Base-by-base conservation (phyloP, 352 stramenopile genomes). In the Phytophthora pinifolia region DNA sequence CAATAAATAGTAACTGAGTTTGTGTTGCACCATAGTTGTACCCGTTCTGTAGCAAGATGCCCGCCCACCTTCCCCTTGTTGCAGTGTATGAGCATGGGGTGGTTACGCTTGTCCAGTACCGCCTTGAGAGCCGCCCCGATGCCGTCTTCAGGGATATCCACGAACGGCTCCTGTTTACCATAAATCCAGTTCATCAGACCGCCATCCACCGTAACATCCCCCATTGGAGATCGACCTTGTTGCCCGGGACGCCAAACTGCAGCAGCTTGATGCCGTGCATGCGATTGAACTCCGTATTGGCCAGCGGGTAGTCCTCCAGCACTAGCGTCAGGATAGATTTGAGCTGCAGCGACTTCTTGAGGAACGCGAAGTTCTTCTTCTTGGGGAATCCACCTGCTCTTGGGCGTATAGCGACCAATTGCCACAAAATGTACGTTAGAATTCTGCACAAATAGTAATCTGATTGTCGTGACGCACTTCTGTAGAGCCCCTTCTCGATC, bases 341-440 rank as follows among this genome's bases (percentile, higher is more conserved):
- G 35, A 96, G 65, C 29, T 78, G 76, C 36, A 96, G 59, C 20
- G 71, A 84, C 53, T 88, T 83, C 35, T 84, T 79, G 2, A 96
- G 59, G 50, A 96, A 96, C 5, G 80, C 65, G 60, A 94, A 90
- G 66, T 96, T 93, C 59, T 96, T 96, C 56, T 89, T 93, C 71
- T 93, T 92, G 6, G 86, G 86, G 66, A 96, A 96, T 5, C 83
- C 82, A 44, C 78, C 78, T 88, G 35, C 7, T 2, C 18, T 29
- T 1, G 30, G 6, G 25, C 3, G 41, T 33, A 35, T 12, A 20
- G 18, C 34, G 34, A 17, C 7, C 34, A 41, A 8, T 12, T 20
- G 6, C 9, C 34, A 20, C 10, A 41, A 9, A 41, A 20, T 20
- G 9, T 18, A 15, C 34, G 9, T 41, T 17, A 42, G 38, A 30